Base-by-base conservation (phyloP, 805 yeast species). In the Priceomyces haplophilus region DNA sequence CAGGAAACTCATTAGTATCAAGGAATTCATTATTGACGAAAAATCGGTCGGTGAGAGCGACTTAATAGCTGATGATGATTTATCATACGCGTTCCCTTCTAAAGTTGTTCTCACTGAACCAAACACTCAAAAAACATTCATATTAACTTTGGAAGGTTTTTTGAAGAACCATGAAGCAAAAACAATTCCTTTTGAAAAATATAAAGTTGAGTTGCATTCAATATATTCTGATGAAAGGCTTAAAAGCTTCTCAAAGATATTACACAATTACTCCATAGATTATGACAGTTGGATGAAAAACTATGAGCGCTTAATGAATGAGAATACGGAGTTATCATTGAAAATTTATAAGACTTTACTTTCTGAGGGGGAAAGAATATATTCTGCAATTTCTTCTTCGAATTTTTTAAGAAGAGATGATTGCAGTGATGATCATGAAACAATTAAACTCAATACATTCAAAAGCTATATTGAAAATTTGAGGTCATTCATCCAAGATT, bases 191-290 rank as follows among this genome's bases (percentile, higher is more conserved):
- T 41, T 41, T 41, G 46, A 46, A 4, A 19, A 43, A 23, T 32
- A 51, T 27, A 64, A 61, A 18, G 50, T 72, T 17, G 79, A 75
- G 41, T 45, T 82, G 24, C 78, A 79, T 40, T 48, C 69, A 1
- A 73, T 61, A 43, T 66, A 71, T 42, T 65, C 80, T 0, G 88
- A 83, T 56, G 83, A 79, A 1, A 72, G 69, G 38, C 59, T 85
- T 40, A 61, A 60, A 33, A 50, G 51, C 2, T 59, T 70, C 30
- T 59, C 64, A 11, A 65, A 62, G 31, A 52, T 63, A 2, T 54
- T 82, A 23, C 50, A 56, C 2, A 62, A 63, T 7, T 72, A 72
- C 33, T 69, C 79, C 0, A 62, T 70, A 19, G 72, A 76, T 24
- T 76, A 75, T 20, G 61, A 61, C 4, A 66, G 67, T 6, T 85